Base-by-base conservation (phyloP, 2,329 filamentous ascomycete species). In the Fusarium sp. region DNA sequence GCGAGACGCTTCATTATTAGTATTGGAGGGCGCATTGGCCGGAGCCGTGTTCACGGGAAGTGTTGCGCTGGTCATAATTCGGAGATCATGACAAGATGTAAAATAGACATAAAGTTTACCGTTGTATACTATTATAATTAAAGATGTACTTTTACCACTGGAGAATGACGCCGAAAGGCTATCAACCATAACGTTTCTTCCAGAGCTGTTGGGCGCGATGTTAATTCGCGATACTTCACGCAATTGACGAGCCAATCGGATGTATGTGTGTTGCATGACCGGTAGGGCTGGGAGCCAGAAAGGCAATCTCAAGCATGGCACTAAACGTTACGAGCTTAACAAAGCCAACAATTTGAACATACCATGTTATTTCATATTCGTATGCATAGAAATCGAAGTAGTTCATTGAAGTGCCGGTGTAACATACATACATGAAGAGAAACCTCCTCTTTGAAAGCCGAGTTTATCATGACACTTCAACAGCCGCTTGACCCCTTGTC, bases 1-100 rank as follows among this genome's bases (percentile, higher is more conserved):
- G 82, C 85, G 87, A 51, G 91, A 94, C 72, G 80, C 91, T 31
- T 92, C 91, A 4, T 78, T 90, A n/a, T 80, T 92, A 68, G 89
- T 87, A 47, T 79, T 93, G 35, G 87, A 94, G 77, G 87, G 90
- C 54, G 88, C 86, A 10, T 83, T 87, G 27, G 85, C 87, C 1
- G 91, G 91, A n/a, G 90, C 88, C 13, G 83, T 84, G 0, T 68
- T 91, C 17, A 85, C 85, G 51, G 85, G 84, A 35, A 77, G 86
- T 37, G 71, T 90, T 51, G 82, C 83, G 7, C 67, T 89, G 40
- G 73, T 87, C 41, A 67, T 85, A 21, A 75, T 83, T 46, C 77
- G 83, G 58, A 72, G 70, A 56, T 71, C 69, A 60, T 77, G 68
- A 72, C 33, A 49, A 53, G 51, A 60, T 58, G 62, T 53, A 61